Base-by-base conservation (phyloP, 2,329 filamentous ascomycete species). In the Talaromyces piceae region DNA sequence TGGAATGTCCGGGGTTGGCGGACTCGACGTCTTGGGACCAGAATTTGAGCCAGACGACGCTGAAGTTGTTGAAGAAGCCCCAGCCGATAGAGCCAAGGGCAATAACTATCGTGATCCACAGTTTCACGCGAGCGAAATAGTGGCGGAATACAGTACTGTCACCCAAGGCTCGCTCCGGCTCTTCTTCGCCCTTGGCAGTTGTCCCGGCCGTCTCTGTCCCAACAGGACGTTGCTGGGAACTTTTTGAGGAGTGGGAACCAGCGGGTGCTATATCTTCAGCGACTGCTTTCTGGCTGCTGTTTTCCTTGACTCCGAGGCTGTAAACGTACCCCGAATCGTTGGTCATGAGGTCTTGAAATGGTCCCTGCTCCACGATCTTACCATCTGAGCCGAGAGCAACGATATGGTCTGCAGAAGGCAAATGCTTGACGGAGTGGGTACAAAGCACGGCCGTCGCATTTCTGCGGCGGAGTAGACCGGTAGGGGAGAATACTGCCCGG, bases 321-420 rank as follows among this genome's bases (percentile, higher is more conserved):
- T 33, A 37, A 26, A 52, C 26, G 30, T 52, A 52, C 18, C 45
- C 45, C 2, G 39, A 22, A 20, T 47, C 18, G 25, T 28, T 33
- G 23, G 50, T 13, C 16, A 37, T 62, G 16, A 75, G 60, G 25
- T 62, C 57, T 26, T 61, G 52, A 52, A 69, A 74, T 47, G 50
- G 67, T 11, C 73, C 72, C 58, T 73, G 69, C 56, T 75, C 69
- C 13, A 54, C 28, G 27, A 74, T 61, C 8, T 59, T 60, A 20
- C 73, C 72, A 8, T 66, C 56, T 16, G 57, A 53, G 23, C 66
- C 64, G 30, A 75, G 60, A 4, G 65, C 67, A 26, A 75, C 57
- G 45, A 75, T 69, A 31, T 72, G 63, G 55, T 76, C 72, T 4
- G 67, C 64, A 13, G 43, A 23, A 1, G 33, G 27, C 16, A 52